Conservation (phyloP, 2,329 filamentous ascomycete genomes). For the Fusarium clavum region DNA sequence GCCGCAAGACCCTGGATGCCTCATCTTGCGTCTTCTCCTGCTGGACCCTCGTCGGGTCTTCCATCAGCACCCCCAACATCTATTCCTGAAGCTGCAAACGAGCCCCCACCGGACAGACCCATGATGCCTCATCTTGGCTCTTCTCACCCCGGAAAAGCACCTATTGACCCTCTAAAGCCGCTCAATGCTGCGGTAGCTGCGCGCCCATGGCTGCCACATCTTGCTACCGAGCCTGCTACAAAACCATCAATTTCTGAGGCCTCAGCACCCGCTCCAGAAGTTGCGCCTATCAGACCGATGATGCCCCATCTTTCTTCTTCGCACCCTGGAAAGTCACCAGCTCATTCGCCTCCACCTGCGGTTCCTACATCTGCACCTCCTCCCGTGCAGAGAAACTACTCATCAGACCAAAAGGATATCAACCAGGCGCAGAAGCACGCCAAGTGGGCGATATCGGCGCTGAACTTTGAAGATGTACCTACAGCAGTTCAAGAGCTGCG, state of each 20-base stretch:
- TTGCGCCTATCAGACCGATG: conserved; percentile 25
- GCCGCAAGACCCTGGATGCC: not conserved
- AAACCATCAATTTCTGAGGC: not conserved
- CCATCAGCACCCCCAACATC: not conserved
- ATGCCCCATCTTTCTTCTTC: conserved; percentile 33
- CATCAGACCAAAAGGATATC: conserved; percentile 67
- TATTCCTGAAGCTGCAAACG: not conserved
- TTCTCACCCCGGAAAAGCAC: not conserved
- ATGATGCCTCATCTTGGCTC: not conserved
- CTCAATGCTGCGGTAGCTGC: not conserved
- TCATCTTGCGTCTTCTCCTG: not conserved
- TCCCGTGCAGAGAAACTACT: conserved; percentile 20
- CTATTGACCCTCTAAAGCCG: not conserved
- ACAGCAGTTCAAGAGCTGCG: conserved; percentile 89
- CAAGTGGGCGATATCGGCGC: conserved; percentile 93
- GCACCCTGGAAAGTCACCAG: conserved; percentile 27
- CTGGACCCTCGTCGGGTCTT: not conserved
- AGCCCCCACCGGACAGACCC: not conserved
- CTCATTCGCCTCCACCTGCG: conserved; percentile 22
- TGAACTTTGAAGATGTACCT: conserved; percentile 95
- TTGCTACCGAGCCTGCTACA: not conserved
- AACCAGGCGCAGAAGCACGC: conserved; percentile 92
- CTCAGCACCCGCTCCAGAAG: not conserved
- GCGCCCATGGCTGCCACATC: conserved; percentile 1
- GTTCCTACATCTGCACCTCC: conserved; percentile 19